Percentiles rank a stretch among this genome's conserved stretches.
Conservation (phyloP, 768 basidiomycete genomes). For the Leucosporidium scottii region DNA sequence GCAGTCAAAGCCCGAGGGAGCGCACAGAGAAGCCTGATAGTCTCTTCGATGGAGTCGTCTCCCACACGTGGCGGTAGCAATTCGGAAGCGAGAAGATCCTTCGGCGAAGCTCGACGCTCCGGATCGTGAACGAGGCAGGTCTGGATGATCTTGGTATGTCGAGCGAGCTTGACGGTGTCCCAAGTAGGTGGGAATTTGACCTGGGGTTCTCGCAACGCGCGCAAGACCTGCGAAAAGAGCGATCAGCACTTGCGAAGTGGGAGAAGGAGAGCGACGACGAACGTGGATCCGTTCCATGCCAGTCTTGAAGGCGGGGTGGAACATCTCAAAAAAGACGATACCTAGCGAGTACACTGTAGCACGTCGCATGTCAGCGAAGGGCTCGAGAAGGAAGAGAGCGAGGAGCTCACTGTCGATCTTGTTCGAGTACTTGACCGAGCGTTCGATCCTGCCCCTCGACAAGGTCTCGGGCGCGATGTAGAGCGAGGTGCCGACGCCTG, state of each 20-base stretch:
- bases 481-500: constrained; percentile 26
- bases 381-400: too few species aligned
- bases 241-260: background rate
- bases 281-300: constrained; percentile 39
- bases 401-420: constrained; percentile 30
- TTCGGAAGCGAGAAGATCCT: constrained; percentile 34
- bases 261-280: background rate
- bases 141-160: constrained; percentile 38
- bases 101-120: constrained; percentile 34
- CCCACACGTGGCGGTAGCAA: constrained; percentile 34
- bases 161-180: constrained; percentile 25
- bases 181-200: constrained; percentile 37
- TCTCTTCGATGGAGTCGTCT: constrained; percentile 37
- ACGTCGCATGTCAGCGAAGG: background rate
- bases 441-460: constrained; percentile 13
- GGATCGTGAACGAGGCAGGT: constrained; percentile 37
- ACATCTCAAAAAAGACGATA: constrained; percentile 34
- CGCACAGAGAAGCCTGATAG: constrained; percentile 29
- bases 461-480: constrained; percentile 37
- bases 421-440: constrained; percentile 30
- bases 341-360: constrained; percentile 37
- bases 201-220: constrained; percentile 35
- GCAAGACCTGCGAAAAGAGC: constrained; percentile 27
- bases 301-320: constrained; percentile 32
- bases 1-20: background rate